These are phyloP conservation scores for Leccinum pellstonianum DNA, from an alignment of 768 basidiomycete species.

Conservation along the genomic window DNA sequence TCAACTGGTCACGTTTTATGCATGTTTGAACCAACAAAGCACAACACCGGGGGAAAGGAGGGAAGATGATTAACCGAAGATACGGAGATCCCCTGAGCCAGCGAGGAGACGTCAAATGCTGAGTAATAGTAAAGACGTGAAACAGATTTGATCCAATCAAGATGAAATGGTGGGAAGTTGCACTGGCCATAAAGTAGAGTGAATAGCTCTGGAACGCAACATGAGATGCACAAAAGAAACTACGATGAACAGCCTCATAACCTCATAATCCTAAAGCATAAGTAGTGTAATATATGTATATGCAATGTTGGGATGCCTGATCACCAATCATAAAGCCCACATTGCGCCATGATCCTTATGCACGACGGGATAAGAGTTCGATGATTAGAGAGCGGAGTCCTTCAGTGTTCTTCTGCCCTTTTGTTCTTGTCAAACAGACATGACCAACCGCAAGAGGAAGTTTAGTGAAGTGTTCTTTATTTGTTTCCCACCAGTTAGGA, in stretches of 20 bases:
- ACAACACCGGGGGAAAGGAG: no score
- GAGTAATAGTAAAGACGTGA: no score
- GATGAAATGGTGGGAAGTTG: background rate
- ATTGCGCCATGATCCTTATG: background rate
- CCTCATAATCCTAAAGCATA: background rate
- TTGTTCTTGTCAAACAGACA: slow-evolving; percentile 18
- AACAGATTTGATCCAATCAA: no score
- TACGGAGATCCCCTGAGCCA: no score
- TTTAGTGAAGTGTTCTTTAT: slow-evolving; percentile 20
- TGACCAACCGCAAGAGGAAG: slow-evolving; percentile 16
- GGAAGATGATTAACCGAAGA: no score
- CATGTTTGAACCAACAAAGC: background rate
- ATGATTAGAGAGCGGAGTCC: slow-evolving; percentile 19
- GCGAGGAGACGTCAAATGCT: no score
- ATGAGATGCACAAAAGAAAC: background rate
- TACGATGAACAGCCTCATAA: background rate
- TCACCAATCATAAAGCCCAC: background rate
- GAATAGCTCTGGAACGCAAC: background rate
- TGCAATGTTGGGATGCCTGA: background rate
- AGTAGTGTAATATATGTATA: background rate
- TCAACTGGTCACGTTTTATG: no score
- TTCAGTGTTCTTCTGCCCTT: slow-evolving; percentile 21
- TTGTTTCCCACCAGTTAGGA: slow-evolving; percentile 23
- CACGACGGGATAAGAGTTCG: slow-evolving; percentile 9
- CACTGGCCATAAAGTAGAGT: background rate